Evolutionary conservation across 129 eudicot genomes (phyloP).

Genomic region (Scalesia atractyloides): DNA sequence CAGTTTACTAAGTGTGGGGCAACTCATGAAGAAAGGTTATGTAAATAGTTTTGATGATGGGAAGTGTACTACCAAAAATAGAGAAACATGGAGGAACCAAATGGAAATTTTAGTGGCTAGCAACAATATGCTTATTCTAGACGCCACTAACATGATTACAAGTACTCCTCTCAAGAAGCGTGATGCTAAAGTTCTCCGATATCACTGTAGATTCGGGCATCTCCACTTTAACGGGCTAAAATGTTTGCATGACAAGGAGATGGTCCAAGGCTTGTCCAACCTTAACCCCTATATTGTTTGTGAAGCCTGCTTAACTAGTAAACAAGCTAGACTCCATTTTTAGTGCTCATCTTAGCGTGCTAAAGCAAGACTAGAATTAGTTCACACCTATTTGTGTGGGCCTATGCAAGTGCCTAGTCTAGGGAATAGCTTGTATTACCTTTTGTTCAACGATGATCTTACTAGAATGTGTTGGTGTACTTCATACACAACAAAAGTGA

Average conservation of each 20-base stretch:
- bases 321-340: background rate
- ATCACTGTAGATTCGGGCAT: background rate
- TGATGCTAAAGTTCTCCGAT: background rate
- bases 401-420: background rate
- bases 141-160: background rate
- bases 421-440: no score
- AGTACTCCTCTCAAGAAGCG: background rate
- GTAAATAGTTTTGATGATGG: background rate
- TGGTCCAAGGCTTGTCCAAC: background rate
- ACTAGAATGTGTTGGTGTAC: no score
- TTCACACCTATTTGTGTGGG: background rate
- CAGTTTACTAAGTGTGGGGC: background rate
- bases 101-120: background rate
- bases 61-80: background rate
- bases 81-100: background rate
- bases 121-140: background rate
- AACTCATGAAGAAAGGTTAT: no score
- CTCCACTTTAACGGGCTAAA: background rate
- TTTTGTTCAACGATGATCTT: no score
- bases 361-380: background rate
- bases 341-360: background rate
- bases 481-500: no score
- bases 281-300: background rate
- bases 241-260: background rate
- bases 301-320: background rate